phyloP scores from a whole-genome alignment of 352 stramenopile genomes.

The Phytophthora syringae region DNA sequence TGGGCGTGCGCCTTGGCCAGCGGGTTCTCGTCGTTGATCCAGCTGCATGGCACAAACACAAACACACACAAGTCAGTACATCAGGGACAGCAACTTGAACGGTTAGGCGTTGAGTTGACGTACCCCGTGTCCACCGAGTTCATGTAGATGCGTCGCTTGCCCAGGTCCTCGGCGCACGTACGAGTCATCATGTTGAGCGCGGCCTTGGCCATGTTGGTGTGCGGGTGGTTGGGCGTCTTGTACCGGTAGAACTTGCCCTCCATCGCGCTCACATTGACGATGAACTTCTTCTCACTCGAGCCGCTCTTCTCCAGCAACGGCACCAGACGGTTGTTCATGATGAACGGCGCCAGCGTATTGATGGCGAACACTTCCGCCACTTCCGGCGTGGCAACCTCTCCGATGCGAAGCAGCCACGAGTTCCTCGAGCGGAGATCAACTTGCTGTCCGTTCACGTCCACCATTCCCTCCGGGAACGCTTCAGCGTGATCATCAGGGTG shows the following conservation, averaged over 20 bases:
- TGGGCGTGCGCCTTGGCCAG: constrained; percentile 86
- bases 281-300: constrained; percentile 52
- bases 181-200: constrained; percentile 96
- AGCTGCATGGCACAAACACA: no score
- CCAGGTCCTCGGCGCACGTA: constrained; percentile 91
- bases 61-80: constrained; percentile 11
- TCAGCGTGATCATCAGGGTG: constrained; percentile 67
- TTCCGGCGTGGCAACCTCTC: constrained; percentile 90
- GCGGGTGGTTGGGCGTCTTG: constrained; percentile 94
- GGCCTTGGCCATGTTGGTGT: constrained; percentile 97
- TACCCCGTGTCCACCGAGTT: constrained; percentile 95
- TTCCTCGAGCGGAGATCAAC: constrained; percentile 93
- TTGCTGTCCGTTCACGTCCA: constrained; percentile 94
- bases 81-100: not conserved
- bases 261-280: constrained; percentile 97
- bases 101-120: no score
- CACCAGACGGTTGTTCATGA: constrained; percentile 90
- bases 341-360: constrained; percentile 95
- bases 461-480: constrained; percentile 68
- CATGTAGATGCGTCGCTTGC: constrained; percentile 94
- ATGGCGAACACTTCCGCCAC: constrained; percentile 87
- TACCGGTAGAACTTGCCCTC: constrained; percentile 96
- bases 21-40: constrained; percentile 98
- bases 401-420: constrained; percentile 95
- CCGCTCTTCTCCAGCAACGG: constrained; percentile 63